Conservation (phyloP, 179 eudicot species). For the Heliamphora pulchella region DNA sequence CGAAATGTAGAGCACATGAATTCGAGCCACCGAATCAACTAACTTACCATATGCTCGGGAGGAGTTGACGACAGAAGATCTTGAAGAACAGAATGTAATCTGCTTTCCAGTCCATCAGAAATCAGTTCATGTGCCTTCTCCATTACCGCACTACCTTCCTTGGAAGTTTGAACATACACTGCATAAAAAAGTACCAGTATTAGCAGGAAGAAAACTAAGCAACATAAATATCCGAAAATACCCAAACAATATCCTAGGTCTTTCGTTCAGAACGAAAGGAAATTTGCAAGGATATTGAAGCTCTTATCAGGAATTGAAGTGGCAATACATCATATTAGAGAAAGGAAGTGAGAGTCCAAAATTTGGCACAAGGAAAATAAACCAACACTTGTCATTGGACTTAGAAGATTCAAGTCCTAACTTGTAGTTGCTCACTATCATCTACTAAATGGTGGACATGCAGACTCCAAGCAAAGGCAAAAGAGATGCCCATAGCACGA, state of each 20-base stretch:
- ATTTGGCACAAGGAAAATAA: neutral
- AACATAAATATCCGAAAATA: neutral
- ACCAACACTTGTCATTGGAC: neutral
- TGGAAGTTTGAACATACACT: constrained; percentile 52
- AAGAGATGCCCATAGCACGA: neutral
- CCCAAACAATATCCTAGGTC: neutral
- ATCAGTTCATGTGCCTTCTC: constrained; percentile 56
- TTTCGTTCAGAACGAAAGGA: neutral
- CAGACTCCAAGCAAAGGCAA: neutral
- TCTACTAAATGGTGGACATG: no score
- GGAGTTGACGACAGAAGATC: constrained; percentile 44
- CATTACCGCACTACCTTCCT: constrained; percentile 32
- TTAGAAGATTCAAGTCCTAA: constrained; percentile 8
- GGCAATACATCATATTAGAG: neutral
- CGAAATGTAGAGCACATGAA: neutral
- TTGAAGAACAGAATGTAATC: constrained; percentile 48
- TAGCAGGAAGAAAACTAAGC: neutral
- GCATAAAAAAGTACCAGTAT: constrained; percentile 23
- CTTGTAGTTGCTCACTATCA: neutral
- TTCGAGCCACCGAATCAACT: neutral
- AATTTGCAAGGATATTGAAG: neutral
- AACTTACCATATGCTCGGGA: constrained; percentile 78
- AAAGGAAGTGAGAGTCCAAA: neutral
- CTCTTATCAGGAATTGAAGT: neutral
- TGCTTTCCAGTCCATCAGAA: constrained; percentile 69